A percentile compares a stretch with the other conserved stretches of the same genome.
Conservation (phyloP, 306 rosid genomes). For the Citrullus amarus region DNA sequence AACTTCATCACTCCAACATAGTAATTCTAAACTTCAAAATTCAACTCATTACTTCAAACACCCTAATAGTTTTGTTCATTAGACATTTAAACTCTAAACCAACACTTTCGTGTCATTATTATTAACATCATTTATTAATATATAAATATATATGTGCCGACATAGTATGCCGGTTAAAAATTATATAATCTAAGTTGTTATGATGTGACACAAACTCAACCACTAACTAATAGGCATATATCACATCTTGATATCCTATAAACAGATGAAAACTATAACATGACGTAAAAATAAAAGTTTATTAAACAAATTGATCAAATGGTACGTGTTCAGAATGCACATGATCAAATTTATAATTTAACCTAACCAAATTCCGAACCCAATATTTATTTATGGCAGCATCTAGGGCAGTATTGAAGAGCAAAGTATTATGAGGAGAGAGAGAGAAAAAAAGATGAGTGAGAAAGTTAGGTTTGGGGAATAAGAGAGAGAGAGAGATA, state of each 20-base stretch:
- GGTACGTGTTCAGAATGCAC: neutral
- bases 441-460: neutral
- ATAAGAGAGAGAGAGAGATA: neutral
- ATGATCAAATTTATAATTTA: neutral
- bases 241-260: neutral
- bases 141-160: no score
- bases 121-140: no score
- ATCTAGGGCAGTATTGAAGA: neutral
- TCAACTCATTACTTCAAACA: no score
- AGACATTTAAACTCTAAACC: no score
- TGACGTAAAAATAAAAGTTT: neutral
- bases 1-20: no score
- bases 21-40: no score
- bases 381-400: neutral
- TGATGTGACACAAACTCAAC: neutral
- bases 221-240: neutral
- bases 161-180: no score
- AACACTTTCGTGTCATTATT: no score
- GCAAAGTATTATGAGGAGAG: neutral
- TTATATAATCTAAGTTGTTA: neutral
- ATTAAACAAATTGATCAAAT: neutral
- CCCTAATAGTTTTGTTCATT: no score
- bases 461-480: neutral
- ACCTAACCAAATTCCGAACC: neutral
- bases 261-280: neutral